Evolutionary conservation across 2,329 filamentous ascomycete species (phyloP), one percentile per base, ranked within the genome.

Genomic region (Thielaviopsis punctulata): DNA sequence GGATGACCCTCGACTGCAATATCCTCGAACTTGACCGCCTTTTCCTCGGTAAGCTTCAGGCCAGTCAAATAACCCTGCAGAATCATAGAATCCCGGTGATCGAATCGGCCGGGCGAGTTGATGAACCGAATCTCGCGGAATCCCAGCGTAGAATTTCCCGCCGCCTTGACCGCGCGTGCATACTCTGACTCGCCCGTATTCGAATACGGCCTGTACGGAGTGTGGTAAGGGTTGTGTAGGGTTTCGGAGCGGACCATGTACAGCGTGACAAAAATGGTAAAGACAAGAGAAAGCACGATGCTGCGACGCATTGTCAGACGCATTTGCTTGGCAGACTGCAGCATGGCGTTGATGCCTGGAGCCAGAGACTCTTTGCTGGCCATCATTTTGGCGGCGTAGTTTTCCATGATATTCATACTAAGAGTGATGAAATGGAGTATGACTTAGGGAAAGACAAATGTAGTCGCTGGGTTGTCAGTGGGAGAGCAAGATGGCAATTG

Each of bases 21-120:
- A 24, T 56, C 52, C 41, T 56, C 54, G 12, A 53, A 45, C 6
- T 55, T 52, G 22, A 63, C 60, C 13, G 54, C 60, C 7, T 51
- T 51, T 18, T 53, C 55, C 39, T 59, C 57, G 13, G 53, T 53
- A 7, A 62, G 44, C 4, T 62, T 53, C 2, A 63, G 22, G 3
- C 61, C 61, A 2, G 60, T 58, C 5, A 63, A 51, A 51, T 60
- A 60, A 1, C 56, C 57, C 51, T 63, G 62, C n/a, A 63, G 49
- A 7, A 57, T 53, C 8, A 58, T 58, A 24, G 61, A 58, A 45
- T 63, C 62, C 27, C 56, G 52, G 44, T 60, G 59, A 51, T 63
- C 61, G 51, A 56, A 58, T 3, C 62, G 59, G 21, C 52, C 49
- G 30, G 57, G 49, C 27, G 61, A 49, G 54, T 61, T 62, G 51